phyloP scores from a whole-genome alignment of 2,329 filamentous ascomycete species.

The Neodidymelliopsis sp. region DNA sequence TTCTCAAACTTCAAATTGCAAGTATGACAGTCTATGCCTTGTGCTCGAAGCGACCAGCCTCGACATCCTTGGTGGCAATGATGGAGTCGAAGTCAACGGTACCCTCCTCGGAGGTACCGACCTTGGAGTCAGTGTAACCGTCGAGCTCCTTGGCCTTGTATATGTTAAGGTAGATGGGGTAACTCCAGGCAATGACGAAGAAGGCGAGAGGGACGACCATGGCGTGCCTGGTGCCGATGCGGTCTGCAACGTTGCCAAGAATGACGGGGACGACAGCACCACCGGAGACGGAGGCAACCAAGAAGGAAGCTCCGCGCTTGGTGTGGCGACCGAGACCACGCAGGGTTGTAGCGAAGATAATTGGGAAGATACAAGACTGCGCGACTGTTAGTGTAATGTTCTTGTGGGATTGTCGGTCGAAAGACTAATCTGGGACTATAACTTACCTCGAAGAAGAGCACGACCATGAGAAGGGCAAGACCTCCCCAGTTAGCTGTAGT shows the following conservation, averaged over 20 bases:
- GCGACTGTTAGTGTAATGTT: no score
- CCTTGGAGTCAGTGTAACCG: conserved; percentile 44
- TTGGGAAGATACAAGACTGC: conserved; percentile 50
- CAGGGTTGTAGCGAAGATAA: conserved; percentile 48
- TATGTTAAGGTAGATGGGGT: conserved; percentile 48
- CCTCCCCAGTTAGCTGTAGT: conserved; percentile 46
- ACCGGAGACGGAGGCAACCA: conserved; percentile 48
- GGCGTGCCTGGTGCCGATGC: conserved; percentile 41
- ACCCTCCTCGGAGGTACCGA: conserved; percentile 33
- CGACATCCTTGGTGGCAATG: conserved; percentile 34
- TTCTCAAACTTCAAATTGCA: conserved; percentile 3
- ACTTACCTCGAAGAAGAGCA: conserved; percentile 52
- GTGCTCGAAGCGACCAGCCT: conserved; percentile 31
- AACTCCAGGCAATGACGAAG: conserved; percentile 45
- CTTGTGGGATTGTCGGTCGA: no score
- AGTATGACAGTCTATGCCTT: conserved; percentile 8
- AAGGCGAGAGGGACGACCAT: conserved; percentile 49
- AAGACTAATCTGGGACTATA: no score
- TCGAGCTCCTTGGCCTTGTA: conserved; percentile 46
- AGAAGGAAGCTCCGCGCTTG: conserved; percentile 50
- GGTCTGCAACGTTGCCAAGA: conserved; percentile 46
- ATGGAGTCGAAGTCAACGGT: conserved; percentile 37
- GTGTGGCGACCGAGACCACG: conserved; percentile 50
- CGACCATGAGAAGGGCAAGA: conserved; percentile 47
- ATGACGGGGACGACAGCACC: conserved; percentile 48